Percentiles rank a stretch among this genome's conserved stretches.
Evolutionary conservation across 2,329 filamentous ascomycete genomes (phyloP).

Genomic region (Claviceps fusiformis): DNA sequence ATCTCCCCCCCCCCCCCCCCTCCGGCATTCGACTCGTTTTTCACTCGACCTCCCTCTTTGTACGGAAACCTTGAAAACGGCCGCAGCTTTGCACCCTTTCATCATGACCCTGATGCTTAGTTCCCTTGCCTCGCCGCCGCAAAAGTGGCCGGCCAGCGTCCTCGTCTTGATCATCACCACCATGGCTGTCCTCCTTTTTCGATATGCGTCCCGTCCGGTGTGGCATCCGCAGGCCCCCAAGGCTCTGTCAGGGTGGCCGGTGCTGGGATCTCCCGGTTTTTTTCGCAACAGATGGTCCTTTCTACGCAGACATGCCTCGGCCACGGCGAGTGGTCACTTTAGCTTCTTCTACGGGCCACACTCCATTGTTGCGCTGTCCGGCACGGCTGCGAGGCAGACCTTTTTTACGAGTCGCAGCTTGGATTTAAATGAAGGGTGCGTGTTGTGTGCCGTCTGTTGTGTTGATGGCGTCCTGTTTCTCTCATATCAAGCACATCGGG

Average conservation of each 20-base stretch:
- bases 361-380: constrained; percentile 30
- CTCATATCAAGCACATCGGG: too few relatives aligned
- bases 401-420: constrained; percentile 33
- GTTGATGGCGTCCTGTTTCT: too few relatives aligned
- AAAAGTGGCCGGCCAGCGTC: constrained; percentile 5
- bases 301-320: constrained; percentile 18
- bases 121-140: constrained; percentile 2
- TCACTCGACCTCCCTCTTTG: too few relatives aligned
- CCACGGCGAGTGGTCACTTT: constrained; percentile 28
- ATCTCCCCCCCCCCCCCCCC: too few relatives aligned
- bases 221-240: constrained; percentile 14
- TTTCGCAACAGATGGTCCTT: constrained; percentile 33
- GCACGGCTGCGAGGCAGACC: constrained; percentile 25
- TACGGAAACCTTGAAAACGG: too few relatives aligned
- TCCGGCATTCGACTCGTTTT: too few relatives aligned
- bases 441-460: too few relatives aligned
- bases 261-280: constrained; percentile 30
- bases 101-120: background rate
- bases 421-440: constrained; percentile 28
- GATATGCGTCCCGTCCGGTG: constrained; percentile 7
- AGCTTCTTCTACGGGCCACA: constrained; percentile 33
- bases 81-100: background rate
- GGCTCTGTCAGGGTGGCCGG: constrained; percentile 19
- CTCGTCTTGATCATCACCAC: constrained; percentile 4
- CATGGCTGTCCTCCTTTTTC: constrained; percentile 1